A percentile compares a stretch with the other conserved stretches of the same genome.
These are phyloP conservation scores for Fusarium paranaense DNA, from an alignment of 2,329 filamentous ascomycete species.

Conservation along the genomic window DNA sequence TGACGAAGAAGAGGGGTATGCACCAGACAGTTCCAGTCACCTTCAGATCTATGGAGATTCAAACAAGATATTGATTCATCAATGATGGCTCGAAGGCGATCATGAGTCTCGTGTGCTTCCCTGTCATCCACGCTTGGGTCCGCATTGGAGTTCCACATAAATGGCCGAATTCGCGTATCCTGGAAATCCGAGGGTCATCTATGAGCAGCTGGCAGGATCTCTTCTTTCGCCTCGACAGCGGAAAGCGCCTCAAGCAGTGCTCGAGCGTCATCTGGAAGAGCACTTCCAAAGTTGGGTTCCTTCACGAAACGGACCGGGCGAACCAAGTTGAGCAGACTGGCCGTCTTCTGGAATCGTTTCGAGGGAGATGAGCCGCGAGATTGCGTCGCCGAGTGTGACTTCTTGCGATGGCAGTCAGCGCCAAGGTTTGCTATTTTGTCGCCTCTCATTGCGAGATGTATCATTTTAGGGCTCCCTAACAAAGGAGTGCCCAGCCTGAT, in stretches of 20 bases:
- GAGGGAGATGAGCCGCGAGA: slow-evolving; percentile 1
- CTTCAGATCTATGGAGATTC: slow-evolving; percentile 10
- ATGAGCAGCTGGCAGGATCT: slow-evolving; percentile 7
- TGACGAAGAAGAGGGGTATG: slow-evolving; percentile 1
- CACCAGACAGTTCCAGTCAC: slow-evolving; percentile 13
- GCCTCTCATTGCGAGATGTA: too few species aligned
- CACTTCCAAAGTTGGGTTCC: not conserved
- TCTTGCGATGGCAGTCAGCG: too few species aligned
- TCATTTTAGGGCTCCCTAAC: too few species aligned
- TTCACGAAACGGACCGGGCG: slow-evolving; percentile 6
- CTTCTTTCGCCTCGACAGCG: slow-evolving; percentile 1
- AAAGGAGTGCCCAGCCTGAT: too few species aligned
- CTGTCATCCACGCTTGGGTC: not conserved
- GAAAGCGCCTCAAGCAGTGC: not conserved
- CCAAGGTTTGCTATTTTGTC: too few species aligned
- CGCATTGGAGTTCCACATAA: not conserved
- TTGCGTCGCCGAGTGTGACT: not conserved
- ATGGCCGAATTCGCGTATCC: not conserved
- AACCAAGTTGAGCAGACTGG: slow-evolving; percentile 1
- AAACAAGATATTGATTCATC: slow-evolving; percentile 7
- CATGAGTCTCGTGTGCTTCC: not conserved
- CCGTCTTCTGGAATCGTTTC: slow-evolving; percentile 4
- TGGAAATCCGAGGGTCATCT: not conserved
- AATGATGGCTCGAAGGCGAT: slow-evolving; percentile 1
- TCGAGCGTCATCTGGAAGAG: not conserved